Evolutionary conservation across 257 asterid species (phyloP), one percentile per base, ranked within the genome.

Genomic region (Echites panduratus): DNA sequence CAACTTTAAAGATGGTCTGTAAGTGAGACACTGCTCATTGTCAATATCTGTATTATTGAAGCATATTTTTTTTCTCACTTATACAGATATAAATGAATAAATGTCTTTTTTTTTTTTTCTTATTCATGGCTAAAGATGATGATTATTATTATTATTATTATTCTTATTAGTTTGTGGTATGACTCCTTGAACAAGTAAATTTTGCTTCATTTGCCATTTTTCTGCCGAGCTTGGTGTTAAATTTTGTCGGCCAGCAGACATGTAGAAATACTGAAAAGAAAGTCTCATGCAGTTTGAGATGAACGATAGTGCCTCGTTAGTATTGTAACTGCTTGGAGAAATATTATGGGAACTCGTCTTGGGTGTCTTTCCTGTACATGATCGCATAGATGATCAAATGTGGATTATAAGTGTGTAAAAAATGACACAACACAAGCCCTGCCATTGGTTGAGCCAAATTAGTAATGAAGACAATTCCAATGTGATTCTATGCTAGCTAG

Each of bases 1-100:
- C 54, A 32, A 41, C 40, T 7, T 50, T 19, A 50, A 32, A 17
- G 72, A 43, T 53, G 47, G 27, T 54, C 45, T 52, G 26, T 43
- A 22, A 53, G 54, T 65, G 17, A 13, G 7, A 14, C 9, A 62
- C 54, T 73, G 35, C 17, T 41, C 29, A 40, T 66, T 53, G 66
- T 74, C 35, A 38, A 74, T 74, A 73, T 52, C 66, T 63, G 72
- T 61, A 48, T 52, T 38, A 44, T 24, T n/a, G 66, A 16, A 54
- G 17, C 56, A 73, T 47, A 40, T 48, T 62, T 32, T 48, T 62
- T 32, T 22, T 32, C 64, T 65, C 47, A 53, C 22, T 65, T 11
- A 8, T 26, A 11, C 12, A 53, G 40, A 52, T 66, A 53, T 53
- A 17, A 32, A 73, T 1, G 13, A 40, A 66, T 65, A 74, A 43